A percentile compares a stretch with the other conserved stretches of the same genome.
Evolutionary conservation across 805 yeast genomes (phyloP).

Genomic region (Saitoella complicata): DNA sequence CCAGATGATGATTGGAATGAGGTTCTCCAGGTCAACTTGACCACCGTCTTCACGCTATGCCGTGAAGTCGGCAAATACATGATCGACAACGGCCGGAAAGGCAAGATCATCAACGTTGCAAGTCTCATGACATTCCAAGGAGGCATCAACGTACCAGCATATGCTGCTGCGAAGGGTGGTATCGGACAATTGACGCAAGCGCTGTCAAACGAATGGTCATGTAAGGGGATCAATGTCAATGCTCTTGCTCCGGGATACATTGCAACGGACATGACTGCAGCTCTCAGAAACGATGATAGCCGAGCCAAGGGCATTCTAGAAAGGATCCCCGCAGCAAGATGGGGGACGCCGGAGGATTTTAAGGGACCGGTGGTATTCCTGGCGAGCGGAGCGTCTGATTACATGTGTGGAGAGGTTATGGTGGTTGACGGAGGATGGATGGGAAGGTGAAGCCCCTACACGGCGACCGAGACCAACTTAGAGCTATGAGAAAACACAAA

Average conservation of each 20-base stretch:
- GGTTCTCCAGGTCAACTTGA: constrained; percentile 28
- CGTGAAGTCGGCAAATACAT: constrained; percentile 25
- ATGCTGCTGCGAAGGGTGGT: constrained; percentile 30
- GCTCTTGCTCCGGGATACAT: constrained; percentile 37
- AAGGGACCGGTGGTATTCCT: constrained; percentile 30
- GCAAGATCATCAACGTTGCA: constrained; percentile 30
- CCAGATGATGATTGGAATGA: constrained; percentile 25
- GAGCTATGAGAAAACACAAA: too few relatives aligned
- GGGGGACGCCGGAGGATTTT: constrained; percentile 35
- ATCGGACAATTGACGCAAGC: constrained; percentile 24
- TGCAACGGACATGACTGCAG: constrained; percentile 30
- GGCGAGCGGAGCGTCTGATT: constrained; percentile 35
- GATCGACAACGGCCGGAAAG: constrained; percentile 22
- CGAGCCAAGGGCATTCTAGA: constrained; percentile 19
- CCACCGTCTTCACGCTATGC: constrained; percentile 25
- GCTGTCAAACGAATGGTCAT: constrained; percentile 31
- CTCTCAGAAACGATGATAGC: constrained; percentile 17
- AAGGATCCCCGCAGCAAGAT: constrained; percentile 31
- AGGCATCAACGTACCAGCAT: constrained; percentile 24
- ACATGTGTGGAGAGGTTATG: constrained; percentile 35
- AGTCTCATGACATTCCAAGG: constrained; percentile 29
- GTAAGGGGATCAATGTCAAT: constrained; percentile 30
- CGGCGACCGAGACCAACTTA: too few relatives aligned
- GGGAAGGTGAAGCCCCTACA: background rate
- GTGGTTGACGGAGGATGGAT: constrained; percentile 19